Conservation (phyloP, 2,329 filamentous ascomycete species). For the Calonectria montana region DNA sequence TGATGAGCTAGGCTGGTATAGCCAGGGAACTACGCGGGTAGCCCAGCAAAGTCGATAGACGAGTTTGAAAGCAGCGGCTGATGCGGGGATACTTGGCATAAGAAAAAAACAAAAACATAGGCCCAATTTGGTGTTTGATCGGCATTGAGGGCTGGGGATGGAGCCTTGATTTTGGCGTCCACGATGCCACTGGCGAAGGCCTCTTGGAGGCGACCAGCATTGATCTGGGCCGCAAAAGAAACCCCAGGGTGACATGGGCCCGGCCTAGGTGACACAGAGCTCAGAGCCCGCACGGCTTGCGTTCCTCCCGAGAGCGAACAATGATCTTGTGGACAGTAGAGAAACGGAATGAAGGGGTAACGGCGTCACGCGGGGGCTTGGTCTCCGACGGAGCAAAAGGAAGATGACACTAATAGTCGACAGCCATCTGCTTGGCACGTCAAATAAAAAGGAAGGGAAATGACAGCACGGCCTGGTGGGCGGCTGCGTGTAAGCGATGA, state of each 20-base stretch:
- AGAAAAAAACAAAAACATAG: not conserved
- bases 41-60: constrained; percentile 15
- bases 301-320: constrained; percentile 5
- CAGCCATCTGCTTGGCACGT: not conserved
- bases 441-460: not conserved
- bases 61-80: constrained; percentile 10
- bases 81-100: constrained; percentile 19
- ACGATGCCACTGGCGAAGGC: not conserved
- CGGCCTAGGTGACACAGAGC: not conserved
- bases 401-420: not conserved
- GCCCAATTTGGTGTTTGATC: constrained; percentile 9
- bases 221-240: not conserved
- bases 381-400: not conserved
- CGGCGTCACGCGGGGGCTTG: not conserved
- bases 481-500: constrained; percentile 8
- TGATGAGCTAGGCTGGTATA: not conserved
- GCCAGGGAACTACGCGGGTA: not conserved
- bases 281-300: not conserved
- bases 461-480: not conserved
- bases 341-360: constrained; percentile 5
- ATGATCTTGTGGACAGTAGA: not conserved
- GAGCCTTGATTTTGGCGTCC: constrained; percentile 1
- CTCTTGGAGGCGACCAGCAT: not conserved
- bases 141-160: not conserved
- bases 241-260: not conserved